phyloP scores from a whole-genome alignment of 23 red algal genomes.

The Agarophyton chilense region DNA sequence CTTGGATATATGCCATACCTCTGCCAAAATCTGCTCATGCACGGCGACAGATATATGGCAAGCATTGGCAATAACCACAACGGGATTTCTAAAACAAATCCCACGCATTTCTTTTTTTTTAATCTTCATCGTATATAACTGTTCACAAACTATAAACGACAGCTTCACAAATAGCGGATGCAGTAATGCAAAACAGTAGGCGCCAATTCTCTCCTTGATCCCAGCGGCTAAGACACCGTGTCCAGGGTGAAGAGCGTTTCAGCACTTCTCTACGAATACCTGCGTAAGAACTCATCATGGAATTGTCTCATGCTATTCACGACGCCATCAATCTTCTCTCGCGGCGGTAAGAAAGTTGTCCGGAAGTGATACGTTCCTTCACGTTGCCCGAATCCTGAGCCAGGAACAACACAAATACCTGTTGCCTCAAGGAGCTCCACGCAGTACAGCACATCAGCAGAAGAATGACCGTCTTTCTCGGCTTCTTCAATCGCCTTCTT shows the following conservation, averaged over 20 bases:
- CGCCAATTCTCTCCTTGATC: no score
- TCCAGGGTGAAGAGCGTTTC: not conserved
- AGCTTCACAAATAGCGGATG: no score
- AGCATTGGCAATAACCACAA: slow-evolving; percentile 19
- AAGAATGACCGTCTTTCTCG: slow-evolving; percentile 36
- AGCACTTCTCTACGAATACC: slow-evolving; percentile 35
- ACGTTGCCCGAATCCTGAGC: slow-evolving; percentile 86
- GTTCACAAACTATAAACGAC: not conserved
- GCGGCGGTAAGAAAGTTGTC: slow-evolving; percentile 91
- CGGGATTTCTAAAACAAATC: not conserved
- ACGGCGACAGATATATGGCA: slow-evolving; percentile 40
- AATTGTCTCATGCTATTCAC: slow-evolving; percentile 54
- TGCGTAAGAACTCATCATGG: slow-evolving; percentile 73
- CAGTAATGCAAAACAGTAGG: no score
- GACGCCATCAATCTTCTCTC: slow-evolving; percentile 79
- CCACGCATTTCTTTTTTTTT: not conserved
- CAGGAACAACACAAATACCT: slow-evolving; percentile 97
- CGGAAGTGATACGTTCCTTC: slow-evolving; percentile 88
- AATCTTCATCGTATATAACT: no score
- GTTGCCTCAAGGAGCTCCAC: slow-evolving; percentile 88
- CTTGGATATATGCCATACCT: slow-evolving; percentile 77
- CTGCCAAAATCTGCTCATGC: slow-evolving; percentile 4
- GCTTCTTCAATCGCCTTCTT: slow-evolving; percentile 69
- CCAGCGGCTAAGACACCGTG: no score
- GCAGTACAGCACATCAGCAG: slow-evolving; percentile 87